Conservation (phyloP, 2,329 filamentous ascomycete species). For the Tolypocladium cylindrosporum region DNA sequence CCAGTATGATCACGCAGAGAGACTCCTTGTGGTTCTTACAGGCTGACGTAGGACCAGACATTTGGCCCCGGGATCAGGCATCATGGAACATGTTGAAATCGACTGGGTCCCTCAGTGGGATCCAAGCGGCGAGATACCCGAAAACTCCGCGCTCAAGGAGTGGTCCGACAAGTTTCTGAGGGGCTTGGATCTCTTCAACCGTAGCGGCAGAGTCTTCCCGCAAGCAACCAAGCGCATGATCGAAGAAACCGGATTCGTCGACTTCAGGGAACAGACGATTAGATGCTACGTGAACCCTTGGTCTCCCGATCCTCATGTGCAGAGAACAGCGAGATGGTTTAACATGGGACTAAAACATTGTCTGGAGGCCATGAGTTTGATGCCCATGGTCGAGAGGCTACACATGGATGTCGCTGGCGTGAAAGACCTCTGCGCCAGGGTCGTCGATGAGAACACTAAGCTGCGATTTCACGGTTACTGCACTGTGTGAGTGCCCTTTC, state of each 20-base stretch:
- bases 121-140: slow-evolving; percentile 52
- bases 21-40: background rate
- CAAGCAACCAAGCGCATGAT: slow-evolving; percentile 47
- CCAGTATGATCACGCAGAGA: background rate
- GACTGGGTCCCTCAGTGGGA: slow-evolving; percentile 70
- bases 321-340: slow-evolving; percentile 71
- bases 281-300: slow-evolving; percentile 66
- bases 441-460: slow-evolving; percentile 59
- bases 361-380: slow-evolving; percentile 62
- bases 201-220: slow-evolving; percentile 51
- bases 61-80: slow-evolving; percentile 63
- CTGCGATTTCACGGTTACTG: slow-evolving; percentile 64
- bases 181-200: slow-evolving; percentile 55
- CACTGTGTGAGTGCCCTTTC: slow-evolving; percentile 53
- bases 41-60: slow-evolving; percentile 39
- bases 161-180: slow-evolving; percentile 63
- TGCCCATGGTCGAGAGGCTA: slow-evolving; percentile 50
- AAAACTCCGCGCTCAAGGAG: slow-evolving; percentile 45
- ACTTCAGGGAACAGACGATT: slow-evolving; percentile 63
- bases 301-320: slow-evolving; percentile 53
- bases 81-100: slow-evolving; percentile 82
- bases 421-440: slow-evolving; percentile 47
- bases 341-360: slow-evolving; percentile 67
- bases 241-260: slow-evolving; percentile 63
- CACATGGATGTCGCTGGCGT: slow-evolving; percentile 49